Evolutionary conservation across 2,329 filamentous ascomycete genomes (phyloP), one percentile per base, ranked within the genome.

Genomic region (Hymenotorrendiella dingleyae): DNA sequence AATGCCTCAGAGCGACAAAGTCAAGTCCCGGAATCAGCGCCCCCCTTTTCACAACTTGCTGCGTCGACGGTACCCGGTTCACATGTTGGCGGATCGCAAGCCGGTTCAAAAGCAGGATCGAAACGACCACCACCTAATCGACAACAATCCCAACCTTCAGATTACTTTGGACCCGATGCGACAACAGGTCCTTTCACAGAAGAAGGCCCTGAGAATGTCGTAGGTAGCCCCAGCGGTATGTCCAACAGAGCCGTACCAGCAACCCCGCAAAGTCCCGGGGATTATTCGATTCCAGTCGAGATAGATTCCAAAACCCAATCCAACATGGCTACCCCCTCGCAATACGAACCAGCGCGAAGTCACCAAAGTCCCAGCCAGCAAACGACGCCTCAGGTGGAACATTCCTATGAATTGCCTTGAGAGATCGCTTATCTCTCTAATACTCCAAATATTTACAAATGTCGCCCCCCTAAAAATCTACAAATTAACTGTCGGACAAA

Each of bases 281-380:
- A 77, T 51, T 74, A 76, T 29, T 59, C 66, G 1, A 64, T 63
- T 16, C 68, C 75, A 4, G 73, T 79, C 3, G 76, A 80, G 63
- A 73, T 80, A 10, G 73, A 70, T 46, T 68, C 69, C 34, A 49
- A 47, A 43, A 10, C 36, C 11, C 46, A 45, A 12, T 48, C 44
- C 11, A 42, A 42, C 45, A 35, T 42, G 12, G 42, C 40, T 50
- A 49, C 45, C 36, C 54, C 42, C 43, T n/a, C n/a, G n/a, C n/a
- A n/a, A n/a, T n/a, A n/a, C n/a, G n/a, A n/a, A n/a, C n/a, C n/a
- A n/a, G n/a, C n/a, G n/a, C n/a, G n/a, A n/a, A n/a, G n/a, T n/a
- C n/a, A n/a, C n/a, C n/a, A n/a, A n/a, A n/a, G n/a, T n/a, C n/a
- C n/a, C n/a, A n/a, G n/a, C n/a, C n/a, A n/a, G n/a, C n/a, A n/a